These are phyloP conservation scores for Aphanomyces stellatus DNA, from an alignment of 352 stramenopile species.

Conservation along the genomic window DNA sequence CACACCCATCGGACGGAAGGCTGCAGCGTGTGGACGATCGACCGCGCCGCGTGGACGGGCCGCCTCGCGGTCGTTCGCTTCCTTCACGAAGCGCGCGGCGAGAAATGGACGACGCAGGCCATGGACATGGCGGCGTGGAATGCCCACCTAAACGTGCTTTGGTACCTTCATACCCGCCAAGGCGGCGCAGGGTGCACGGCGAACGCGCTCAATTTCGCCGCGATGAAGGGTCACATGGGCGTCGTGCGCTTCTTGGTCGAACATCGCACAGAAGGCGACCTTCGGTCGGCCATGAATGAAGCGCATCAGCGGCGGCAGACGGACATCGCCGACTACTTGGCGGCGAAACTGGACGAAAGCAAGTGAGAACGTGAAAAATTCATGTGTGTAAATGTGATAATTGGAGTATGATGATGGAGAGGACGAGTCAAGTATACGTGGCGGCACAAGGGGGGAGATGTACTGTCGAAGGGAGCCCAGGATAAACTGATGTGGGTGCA, in stretches of 20 bases:
- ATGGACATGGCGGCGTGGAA: constrained; percentile 12
- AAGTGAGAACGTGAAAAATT: neutral
- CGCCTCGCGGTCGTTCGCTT: neutral
- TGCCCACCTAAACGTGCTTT: constrained; percentile 2
- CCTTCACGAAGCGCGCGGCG: neutral
- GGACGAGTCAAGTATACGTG: too few species aligned
- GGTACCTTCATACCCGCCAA: constrained; percentile 2
- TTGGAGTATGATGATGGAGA: too few species aligned
- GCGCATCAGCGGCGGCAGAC: neutral
- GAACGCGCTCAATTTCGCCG: constrained; percentile 10
- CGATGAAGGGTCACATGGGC: constrained; percentile 16
- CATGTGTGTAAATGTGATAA: too few species aligned
- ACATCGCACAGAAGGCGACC: constrained; percentile 4
- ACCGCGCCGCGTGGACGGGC: constrained; percentile 3
- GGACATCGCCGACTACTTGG: neutral
- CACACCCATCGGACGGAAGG: constrained; percentile 2
- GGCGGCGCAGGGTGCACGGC: neutral
- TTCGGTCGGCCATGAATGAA: neutral
- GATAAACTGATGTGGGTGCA: too few species aligned
- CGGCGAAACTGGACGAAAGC: too few species aligned
- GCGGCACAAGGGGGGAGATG: too few species aligned
- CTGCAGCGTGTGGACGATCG: neutral
- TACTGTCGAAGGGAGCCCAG: too few species aligned
- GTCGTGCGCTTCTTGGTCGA: neutral
- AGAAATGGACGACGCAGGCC: constrained; percentile 2